These are phyloP conservation scores for Sphaceloma murrayae DNA, from an alignment of 2,329 filamentous ascomycete species.

Conservation along the genomic window DNA sequence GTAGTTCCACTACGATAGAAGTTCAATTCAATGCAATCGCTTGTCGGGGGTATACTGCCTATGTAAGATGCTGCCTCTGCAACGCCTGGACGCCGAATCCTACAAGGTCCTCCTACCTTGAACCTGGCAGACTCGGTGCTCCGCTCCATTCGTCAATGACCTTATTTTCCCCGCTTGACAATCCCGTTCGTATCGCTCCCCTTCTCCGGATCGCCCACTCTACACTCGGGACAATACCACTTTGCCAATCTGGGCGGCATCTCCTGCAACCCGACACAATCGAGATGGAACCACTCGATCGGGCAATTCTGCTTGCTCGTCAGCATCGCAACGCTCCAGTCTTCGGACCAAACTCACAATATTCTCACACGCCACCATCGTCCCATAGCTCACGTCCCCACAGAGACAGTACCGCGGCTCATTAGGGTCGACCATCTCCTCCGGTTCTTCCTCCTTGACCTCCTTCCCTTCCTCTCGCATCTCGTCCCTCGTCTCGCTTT, in stretches of 20 bases:
- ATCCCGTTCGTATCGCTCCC: conserved; percentile 27
- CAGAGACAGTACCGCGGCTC: conserved; percentile 71
- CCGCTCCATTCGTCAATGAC: too few species aligned
- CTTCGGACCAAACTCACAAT: too few species aligned
- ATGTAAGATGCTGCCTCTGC: too few species aligned
- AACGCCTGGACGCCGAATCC: too few species aligned
- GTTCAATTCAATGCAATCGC: too few species aligned
- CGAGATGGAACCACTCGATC: conserved; percentile 71
- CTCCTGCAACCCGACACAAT: conserved; percentile 60
- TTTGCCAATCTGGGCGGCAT: conserved; percentile 64
- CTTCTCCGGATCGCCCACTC: conserved; percentile 38
- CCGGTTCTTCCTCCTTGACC: conserved; percentile 46
- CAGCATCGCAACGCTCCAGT: too few species aligned
- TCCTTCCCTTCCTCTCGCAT: conserved; percentile 33
- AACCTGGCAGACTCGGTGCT: too few species aligned
- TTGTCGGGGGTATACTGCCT: too few species aligned
- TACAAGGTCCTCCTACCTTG: too few species aligned
- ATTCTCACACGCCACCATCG: conserved; percentile 69
- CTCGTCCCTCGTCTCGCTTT: conserved; percentile 23
- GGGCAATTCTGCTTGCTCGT: conserved; percentile 35
- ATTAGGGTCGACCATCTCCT: conserved; percentile 54
- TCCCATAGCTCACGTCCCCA: conserved; percentile 69
- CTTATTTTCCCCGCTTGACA: conserved; percentile 18
- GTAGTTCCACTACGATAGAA: too few species aligned
- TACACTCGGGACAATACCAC: conserved; percentile 77